Base-by-base conservation (phyloP, 2,329 filamentous ascomycete genomes). In the Alternaria ventricosa region DNA sequence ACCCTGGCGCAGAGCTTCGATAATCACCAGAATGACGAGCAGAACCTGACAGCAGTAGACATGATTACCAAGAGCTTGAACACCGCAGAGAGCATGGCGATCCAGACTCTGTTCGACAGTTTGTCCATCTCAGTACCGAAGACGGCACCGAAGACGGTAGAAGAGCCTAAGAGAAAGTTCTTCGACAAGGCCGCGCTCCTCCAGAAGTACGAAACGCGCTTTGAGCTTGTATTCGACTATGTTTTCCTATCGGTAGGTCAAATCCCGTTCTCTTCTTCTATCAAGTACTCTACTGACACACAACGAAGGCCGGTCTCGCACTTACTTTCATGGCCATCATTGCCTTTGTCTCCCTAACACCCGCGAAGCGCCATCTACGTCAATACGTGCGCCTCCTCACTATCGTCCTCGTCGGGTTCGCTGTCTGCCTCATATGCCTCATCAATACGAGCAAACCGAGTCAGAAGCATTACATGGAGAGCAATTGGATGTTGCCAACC, bases 401-500 rank as follows among this genome's bases (percentile, higher is more conserved):
- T 15, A 75, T 72, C 25, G 51, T 61, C 9, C 28, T 64, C 22
- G 51, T 63, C 11, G 76, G 77, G 13, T 10, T 75, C 8, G 72
- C 61, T 3, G 53, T 78, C n/a, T 69, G 66, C 23, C 60, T 79
- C 1, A 51, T 79, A 20, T 62, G 67, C 5, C 43, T 71, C 22
- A 50, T 77, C n/a, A 64, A 64, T 6, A 69, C 63, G n/a, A 70
- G 67, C 47, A 54, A 54, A 3, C 47, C 53, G 8, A 25, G 45
- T 3, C 50, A 68, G 54, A 65, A 43, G 8, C 68, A 68, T 11
- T 78, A 70, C 49, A 44, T 74, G 43, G 49, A 51, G 10, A 73
- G 70, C 51, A 59, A 71, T 13, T 78, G 75, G 75, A 71, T 78
- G 61, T 67, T 79, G 27, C 75, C 76, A 20, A 76, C 73, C 2